phyloP scores from a whole-genome alignment of 805 yeast species.

The Saccharomycopsis guyanensis region DNA sequence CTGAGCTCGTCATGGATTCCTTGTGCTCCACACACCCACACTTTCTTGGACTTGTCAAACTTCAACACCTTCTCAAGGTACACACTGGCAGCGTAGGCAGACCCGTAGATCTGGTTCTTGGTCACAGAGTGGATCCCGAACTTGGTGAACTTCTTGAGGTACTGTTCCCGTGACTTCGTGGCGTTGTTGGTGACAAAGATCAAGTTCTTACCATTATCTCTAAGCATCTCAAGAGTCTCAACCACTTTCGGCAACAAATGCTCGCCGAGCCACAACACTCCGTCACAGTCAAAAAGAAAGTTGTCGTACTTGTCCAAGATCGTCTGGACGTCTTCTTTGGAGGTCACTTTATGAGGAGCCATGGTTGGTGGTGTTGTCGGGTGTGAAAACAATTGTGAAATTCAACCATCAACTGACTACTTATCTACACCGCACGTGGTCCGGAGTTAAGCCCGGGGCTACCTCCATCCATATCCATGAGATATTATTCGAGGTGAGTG shows the following conservation, averaged over 20 bases:
- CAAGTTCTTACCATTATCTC: slow-evolving; percentile 48
- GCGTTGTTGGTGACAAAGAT: slow-evolving; percentile 95
- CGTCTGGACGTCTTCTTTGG: slow-evolving; percentile 39
- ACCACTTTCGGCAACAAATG: slow-evolving; percentile 68
- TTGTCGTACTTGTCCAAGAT: slow-evolving; percentile 68
- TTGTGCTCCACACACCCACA: slow-evolving; percentile 82
- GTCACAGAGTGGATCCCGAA: slow-evolving; percentile 33
- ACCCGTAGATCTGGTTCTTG: slow-evolving; percentile 76
- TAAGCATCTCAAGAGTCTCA: slow-evolving; percentile 65
- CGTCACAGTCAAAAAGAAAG: slow-evolving; percentile 94
- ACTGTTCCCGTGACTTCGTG: slow-evolving; percentile 76
- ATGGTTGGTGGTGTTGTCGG: too few relatives aligned
- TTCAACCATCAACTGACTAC: slow-evolving; percentile 3
- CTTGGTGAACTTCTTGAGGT: slow-evolving; percentile 65
- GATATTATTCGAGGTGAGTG: too few relatives aligned
- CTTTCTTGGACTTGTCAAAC: slow-evolving; percentile 63
- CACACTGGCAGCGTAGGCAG: slow-evolving; percentile 86
- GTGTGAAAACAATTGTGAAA: too few relatives aligned
- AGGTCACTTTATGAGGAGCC: slow-evolving; percentile 39
- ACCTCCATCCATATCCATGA: too few relatives aligned
- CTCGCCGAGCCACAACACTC: slow-evolving; percentile 91
- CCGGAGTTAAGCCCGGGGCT: too few relatives aligned
- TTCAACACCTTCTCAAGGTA: slow-evolving; percentile 71
- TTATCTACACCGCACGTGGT: background rate
- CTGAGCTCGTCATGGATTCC: slow-evolving; percentile 79